Percentiles rank a stretch among this genome's conserved stretches.
phyloP scores from a whole-genome alignment of 306 rosid genomes.

The Quercus alba region DNA sequence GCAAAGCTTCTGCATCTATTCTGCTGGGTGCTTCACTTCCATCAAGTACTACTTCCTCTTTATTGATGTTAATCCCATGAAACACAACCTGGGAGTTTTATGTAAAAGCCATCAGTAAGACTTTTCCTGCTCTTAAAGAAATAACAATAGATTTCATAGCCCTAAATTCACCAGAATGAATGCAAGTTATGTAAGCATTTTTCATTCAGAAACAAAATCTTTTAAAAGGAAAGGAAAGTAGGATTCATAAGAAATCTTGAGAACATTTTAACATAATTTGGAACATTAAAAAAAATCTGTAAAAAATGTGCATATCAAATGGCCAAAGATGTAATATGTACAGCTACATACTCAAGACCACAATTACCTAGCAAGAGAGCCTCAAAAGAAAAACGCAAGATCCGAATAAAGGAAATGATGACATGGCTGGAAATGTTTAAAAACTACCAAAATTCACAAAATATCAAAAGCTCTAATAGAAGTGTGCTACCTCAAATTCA shows the following conservation, averaged over 20 bases:
- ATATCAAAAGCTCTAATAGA: constrained; percentile 10
- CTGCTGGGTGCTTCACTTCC: constrained; percentile 94
- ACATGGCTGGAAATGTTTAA: not conserved
- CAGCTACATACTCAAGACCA: not conserved
- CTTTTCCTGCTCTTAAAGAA: constrained; percentile 10
- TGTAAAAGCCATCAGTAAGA: constrained; percentile 10
- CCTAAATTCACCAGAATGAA: not conserved
- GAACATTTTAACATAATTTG: not conserved
- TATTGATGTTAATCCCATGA: constrained; percentile 72
- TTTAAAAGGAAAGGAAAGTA: not conserved
- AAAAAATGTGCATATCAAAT: not conserved
- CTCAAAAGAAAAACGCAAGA: not conserved
- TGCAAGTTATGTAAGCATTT: not conserved
- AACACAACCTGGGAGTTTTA: constrained; percentile 55
- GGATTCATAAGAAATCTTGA: not conserved
- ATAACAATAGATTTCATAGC: not conserved
- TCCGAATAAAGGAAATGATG: constrained; percentile 13
- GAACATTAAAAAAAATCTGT: not conserved
- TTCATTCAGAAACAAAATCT: not conserved
- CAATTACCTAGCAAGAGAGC: not conserved
- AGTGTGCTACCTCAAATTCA: constrained; percentile 78
- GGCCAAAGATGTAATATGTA: not conserved
- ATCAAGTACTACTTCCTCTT: constrained; percentile 73
- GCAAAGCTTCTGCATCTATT: constrained; percentile 78
- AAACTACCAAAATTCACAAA: constrained; percentile 1